phyloP scores from a whole-genome alignment of 345 rosid species.

The Eucalyptus microcorys region DNA sequence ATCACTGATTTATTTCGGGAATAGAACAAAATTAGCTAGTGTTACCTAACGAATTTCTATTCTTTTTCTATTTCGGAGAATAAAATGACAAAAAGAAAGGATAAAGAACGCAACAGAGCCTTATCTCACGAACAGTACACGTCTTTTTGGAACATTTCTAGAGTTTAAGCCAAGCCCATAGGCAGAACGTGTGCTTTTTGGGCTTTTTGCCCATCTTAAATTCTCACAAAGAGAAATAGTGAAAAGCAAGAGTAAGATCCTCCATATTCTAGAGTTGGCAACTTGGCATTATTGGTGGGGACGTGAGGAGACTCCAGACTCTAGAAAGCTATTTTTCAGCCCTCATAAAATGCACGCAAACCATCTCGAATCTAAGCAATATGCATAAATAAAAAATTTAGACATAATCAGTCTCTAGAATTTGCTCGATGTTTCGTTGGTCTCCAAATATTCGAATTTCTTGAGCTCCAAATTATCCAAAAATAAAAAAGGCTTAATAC shows the following conservation, averaged over 20 bases:
- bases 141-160: neutral
- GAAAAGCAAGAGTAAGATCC: neutral
- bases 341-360: neutral
- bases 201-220: neutral
- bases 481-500: neutral
- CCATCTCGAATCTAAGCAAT: neutral
- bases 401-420: neutral
- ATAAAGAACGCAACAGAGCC: neutral
- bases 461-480: neutral
- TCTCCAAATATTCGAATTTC: neutral
- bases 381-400: neutral
- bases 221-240: neutral
- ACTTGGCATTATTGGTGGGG: neutral
- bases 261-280: neutral
- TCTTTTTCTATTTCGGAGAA: too few relatives aligned
- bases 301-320: neutral
- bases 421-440: neutral
- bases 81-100: too few relatives aligned
- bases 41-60: rapidly evolving
- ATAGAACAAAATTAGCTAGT: too few relatives aligned
- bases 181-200: neutral
- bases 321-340: too few relatives aligned
- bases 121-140: neutral
- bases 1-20: rapidly evolving
- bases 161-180: neutral